These are phyloP conservation scores for Leishmania braziliensis DNA, from an alignment of 208 protist species.

Conservation along the genomic window DNA sequence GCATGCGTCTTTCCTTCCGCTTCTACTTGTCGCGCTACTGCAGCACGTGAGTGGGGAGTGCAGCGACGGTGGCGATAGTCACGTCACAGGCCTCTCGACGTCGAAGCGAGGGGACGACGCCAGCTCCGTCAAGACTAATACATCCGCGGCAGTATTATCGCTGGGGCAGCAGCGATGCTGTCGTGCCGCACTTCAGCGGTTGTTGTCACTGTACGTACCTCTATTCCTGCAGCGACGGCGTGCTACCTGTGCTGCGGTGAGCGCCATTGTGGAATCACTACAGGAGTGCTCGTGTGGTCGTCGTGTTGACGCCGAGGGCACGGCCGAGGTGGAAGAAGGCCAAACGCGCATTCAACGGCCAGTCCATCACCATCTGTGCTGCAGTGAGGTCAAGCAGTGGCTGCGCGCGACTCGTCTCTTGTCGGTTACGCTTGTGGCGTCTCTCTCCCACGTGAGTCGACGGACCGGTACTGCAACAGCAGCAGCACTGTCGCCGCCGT, in stretches of 20 bases:
- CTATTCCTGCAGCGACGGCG: constrained; percentile 1
- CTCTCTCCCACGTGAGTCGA: constrained; percentile 1
- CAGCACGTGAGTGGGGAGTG: neutral
- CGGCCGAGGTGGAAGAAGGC: neutral
- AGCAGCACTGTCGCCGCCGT: neutral
- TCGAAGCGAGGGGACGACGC: neutral
- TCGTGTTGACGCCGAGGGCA: neutral
- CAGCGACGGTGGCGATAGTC: neutral
- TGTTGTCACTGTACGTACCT: constrained; percentile 18
- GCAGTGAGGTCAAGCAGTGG: neutral
- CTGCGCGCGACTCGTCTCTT: neutral
- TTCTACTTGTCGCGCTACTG: constrained; percentile 21
- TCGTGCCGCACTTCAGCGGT: constrained; percentile 7
- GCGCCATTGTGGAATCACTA: constrained; percentile 1
- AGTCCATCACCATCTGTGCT: neutral
- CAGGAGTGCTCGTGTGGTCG: neutral
- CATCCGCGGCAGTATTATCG: neutral
- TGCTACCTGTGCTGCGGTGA: neutral
- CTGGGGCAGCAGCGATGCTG: neutral
- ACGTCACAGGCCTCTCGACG: neutral
- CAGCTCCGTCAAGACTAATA: neutral
- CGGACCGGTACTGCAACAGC: neutral
- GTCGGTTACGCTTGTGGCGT: neutral
- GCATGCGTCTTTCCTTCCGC: constrained; percentile 18
- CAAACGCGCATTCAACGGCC: neutral